Evolutionary conservation across 805 yeast species (phyloP).

Genomic region (Kodamaea nitidulidarum): DNA sequence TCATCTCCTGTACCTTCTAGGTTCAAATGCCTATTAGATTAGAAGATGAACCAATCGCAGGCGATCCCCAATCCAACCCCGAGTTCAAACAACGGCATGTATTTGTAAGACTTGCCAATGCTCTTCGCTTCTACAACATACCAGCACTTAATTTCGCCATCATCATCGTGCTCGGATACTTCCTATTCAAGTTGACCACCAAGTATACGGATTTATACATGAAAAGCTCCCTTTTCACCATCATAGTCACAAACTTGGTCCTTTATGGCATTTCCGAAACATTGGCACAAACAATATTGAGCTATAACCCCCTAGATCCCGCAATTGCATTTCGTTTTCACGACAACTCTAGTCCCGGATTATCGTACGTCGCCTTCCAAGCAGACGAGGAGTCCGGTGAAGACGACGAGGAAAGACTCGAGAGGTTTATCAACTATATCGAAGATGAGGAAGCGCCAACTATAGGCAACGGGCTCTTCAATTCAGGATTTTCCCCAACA

Average conservation of each 20-base stretch:
- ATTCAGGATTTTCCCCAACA: slow-evolving; percentile 4
- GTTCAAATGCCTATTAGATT: slow-evolving; percentile 23
- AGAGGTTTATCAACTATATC: slow-evolving; percentile 33
- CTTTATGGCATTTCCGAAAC: slow-evolving; percentile 89
- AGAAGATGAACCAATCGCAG: slow-evolving; percentile 12
- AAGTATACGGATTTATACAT: slow-evolving; percentile 60
- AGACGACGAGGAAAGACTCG: slow-evolving; percentile 21
- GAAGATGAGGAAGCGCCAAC: slow-evolving; percentile 19
- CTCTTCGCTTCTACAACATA: slow-evolving; percentile 40
- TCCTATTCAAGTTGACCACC: slow-evolving; percentile 51
- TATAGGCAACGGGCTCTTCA: neutral
- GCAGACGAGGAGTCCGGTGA: slow-evolving; percentile 7
- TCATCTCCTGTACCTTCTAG: too few species aligned
- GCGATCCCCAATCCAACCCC: too few species aligned
- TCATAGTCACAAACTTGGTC: slow-evolving; percentile 73
- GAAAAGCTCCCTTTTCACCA: slow-evolving; percentile 66
- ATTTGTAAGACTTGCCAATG: slow-evolving; percentile 22
- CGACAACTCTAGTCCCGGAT: slow-evolving; percentile 10
- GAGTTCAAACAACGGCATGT: slow-evolving; percentile 3
- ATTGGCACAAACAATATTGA: slow-evolving; percentile 68
- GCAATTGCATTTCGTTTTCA: slow-evolving; percentile 18
- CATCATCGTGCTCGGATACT: slow-evolving; percentile 43
- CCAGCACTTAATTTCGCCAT: slow-evolving; percentile 57
- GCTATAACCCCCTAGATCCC: slow-evolving; percentile 23
- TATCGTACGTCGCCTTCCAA: slow-evolving; percentile 14